Evolutionary conservation across 805 yeast species (phyloP), one percentile per base, ranked within the genome.

Genomic region (Pichia cephalocereana): DNA sequence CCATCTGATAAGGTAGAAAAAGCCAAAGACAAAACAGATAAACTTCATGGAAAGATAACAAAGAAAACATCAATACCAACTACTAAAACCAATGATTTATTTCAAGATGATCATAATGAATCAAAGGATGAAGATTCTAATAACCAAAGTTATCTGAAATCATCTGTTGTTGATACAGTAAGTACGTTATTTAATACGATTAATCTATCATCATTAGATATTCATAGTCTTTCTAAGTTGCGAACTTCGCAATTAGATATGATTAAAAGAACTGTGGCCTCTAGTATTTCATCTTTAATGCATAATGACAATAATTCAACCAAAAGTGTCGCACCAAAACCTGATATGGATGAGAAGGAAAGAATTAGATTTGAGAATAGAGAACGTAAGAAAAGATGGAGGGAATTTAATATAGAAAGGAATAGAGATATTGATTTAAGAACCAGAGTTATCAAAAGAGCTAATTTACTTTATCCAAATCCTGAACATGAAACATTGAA

Each of bases 401-500:
- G 96, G 58, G 90, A 80, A 54, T 81, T 78, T 28, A 88, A 91
- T 60, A 75, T 77, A 9, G 83, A 83, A 51, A 73, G 93, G 54
- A 90, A 90, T 64, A 83, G 86, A 67, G 96, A 89, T 62, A 83
- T 87, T 57, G 98, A 91, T 60, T 69, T 91, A 47, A 73, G 95
- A 46, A 79, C 86, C 0, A 71, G 98, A 47, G 82, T 91, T 19
- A 74, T 77, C 53, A 83, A 82, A 54, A 71, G 93, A 39, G 96
- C 97, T 0, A 70, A 68, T 38, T 67, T 65, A 18, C 66, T 83
- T 55, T 89, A 79, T 66, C 93, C 96, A 1, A 75, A 70, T 10
- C 70, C 66, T 0, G 80, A 78, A 8, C 66, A 82, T 11, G 71
- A 68, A 10, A 79, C 74, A 41, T 76, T 78, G 52, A 72, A 70